Conservation (phyloP, 768 basidiomycete species). For the Auricularia auricula-judae region DNA sequence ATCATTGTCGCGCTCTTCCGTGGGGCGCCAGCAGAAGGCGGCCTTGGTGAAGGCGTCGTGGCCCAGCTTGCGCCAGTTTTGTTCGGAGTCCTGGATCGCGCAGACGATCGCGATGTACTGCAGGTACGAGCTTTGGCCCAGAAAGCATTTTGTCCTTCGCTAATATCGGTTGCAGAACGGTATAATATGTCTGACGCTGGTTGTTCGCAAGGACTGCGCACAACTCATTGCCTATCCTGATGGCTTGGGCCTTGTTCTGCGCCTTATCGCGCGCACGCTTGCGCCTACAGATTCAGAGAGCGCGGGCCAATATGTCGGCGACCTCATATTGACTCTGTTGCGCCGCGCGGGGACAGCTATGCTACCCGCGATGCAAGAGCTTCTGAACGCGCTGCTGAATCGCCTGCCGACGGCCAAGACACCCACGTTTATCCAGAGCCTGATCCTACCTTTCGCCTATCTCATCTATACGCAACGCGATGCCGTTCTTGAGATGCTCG, state of each 20-base stretch:
- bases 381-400: conserved; percentile 72
- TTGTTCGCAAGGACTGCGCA: conserved; percentile 78
- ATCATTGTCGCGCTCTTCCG: conserved; percentile 61
- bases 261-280: conserved; percentile 67
- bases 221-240: conserved; percentile 75
- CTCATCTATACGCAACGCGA: conserved; percentile 80
- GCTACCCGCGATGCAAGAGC: conserved; percentile 74
- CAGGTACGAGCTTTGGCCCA: conserved; percentile 34
- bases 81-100: conserved; percentile 52
- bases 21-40: conserved; percentile 44
- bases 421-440: conserved; percentile 84
- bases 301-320: conserved; percentile 86
- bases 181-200: conserved; percentile 64
- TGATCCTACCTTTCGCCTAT: conserved; percentile 90
- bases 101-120: conserved; percentile 80
- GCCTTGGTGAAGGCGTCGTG: conserved; percentile 76
- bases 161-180: conserved; percentile 48
- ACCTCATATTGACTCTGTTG: conserved; percentile 87
- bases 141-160: neutral
- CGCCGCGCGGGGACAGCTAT: conserved; percentile 73
- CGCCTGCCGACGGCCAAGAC: conserved; percentile 81
- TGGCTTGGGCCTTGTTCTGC: conserved; percentile 67
- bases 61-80: conserved; percentile 60
- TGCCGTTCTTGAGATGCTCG: conserved; percentile 66
- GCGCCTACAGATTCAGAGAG: conserved; percentile 74